These are phyloP conservation scores for Pterulicium gracile DNA, from an alignment of 1,284 basidiomycete genomes.

Conservation along the genomic window DNA sequence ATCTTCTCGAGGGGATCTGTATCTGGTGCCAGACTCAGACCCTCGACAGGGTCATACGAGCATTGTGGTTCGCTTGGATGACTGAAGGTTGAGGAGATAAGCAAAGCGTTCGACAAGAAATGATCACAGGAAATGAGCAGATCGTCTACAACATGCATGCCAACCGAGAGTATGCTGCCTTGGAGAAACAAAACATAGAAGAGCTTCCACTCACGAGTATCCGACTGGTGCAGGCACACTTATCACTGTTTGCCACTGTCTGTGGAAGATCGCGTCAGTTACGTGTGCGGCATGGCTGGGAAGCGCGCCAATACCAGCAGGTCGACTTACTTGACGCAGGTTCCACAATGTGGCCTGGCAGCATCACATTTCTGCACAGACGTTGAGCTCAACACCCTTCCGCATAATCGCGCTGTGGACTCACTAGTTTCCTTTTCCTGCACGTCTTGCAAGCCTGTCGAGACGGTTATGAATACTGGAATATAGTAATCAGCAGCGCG, in stretches of 20 bases:
- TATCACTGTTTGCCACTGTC: conserved; percentile 69
- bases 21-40: conserved; percentile 60
- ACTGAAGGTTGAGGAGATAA: conserved; percentile 24
- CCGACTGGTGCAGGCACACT: conserved; percentile 71
- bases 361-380: conserved; percentile 71
- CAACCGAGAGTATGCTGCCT: too few relatives aligned
- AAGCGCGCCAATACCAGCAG: conserved; percentile 8
- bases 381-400: too few relatives aligned
- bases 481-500: background rate
- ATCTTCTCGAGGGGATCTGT: conserved; percentile 68
- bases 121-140: background rate
- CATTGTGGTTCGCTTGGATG: conserved; percentile 75
- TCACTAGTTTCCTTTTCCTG: conserved; percentile 69
- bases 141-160: too few relatives aligned
- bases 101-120: conserved; percentile 2
- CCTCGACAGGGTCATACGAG: conserved; percentile 75
- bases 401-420: conserved; percentile 19
- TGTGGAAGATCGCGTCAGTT: conserved; percentile 12
- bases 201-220: conserved; percentile 47
- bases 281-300: conserved; percentile 2
- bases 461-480: conserved; percentile 4
- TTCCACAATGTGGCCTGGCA: conserved; percentile 68
- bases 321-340: conserved; percentile 61
- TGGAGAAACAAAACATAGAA: conserved; percentile 3
- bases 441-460: conserved; percentile 67